Base-by-base conservation (phyloP, 805 yeast genomes). In the Tanozyma kutaoensis region DNA sequence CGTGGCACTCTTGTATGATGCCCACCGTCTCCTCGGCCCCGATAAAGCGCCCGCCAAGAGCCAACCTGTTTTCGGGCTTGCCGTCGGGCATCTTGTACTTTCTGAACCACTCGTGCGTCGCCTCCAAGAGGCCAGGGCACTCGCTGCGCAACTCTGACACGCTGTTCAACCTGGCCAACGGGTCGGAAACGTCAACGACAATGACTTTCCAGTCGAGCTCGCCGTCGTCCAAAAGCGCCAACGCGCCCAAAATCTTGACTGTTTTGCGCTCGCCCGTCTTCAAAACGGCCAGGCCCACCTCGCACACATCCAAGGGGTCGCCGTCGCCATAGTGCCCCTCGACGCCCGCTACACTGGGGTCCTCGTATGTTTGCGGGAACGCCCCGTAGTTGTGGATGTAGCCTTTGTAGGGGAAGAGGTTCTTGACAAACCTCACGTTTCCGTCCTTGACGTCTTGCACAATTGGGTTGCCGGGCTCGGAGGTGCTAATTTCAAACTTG, bases 331-430 rank as follows among this genome's bases (percentile, higher is more conserved):
- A 48, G 13, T 54, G 43, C 10, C 44, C 50, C 15, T 71, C 46
- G 59, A 73, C 52, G 57, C 43, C 52, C 24, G 44, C 72, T 58
- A 71, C 54, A 73, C 81, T 54, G 25, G 67, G 67, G 46, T 76
- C 81, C 55, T 76, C 85, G 85, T 85, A 76, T 25, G 85, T 76
- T 57, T 88, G 96, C 40, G 97, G 97, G 72, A 88, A 79, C 26
- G 96, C 96, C 55, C 97, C 98, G 55, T 88, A 88, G 67, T 91
- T 91, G 66, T 85, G 95, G 43, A 88, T 88, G 68, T 91, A 88
- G 45, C 98, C 98, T 56, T 91, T 93, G 67, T 81, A 94, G 28
- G 98, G 98, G 82, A 88, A 88, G 57, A 93, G 75, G 72, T 91
- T 91, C 66, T 94, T 77, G 34, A 91, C 97, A 45, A 77, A 91